phyloP scores from a whole-genome alignment of 331 rosid genomes.

The Cydonia oblonga region DNA sequence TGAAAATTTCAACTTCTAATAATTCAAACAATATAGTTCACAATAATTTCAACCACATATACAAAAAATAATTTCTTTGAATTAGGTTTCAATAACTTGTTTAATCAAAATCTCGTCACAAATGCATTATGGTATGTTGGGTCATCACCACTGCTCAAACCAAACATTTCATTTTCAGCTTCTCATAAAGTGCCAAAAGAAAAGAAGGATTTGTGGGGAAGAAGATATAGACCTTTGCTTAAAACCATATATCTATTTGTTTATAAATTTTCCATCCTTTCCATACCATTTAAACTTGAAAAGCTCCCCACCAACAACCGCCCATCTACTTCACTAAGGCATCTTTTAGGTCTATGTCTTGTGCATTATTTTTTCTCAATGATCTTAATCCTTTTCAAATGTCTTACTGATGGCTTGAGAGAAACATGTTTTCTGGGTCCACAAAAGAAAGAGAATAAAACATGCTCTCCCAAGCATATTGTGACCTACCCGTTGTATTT shows the following conservation, averaged over 20 bases:
- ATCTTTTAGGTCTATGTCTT: neutral
- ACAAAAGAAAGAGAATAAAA: neutral
- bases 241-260: neutral
- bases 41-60: no score
- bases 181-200: slow-evolving; percentile 14
- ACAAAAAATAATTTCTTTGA: neutral
- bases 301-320: slow-evolving; percentile 18
- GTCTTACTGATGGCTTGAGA: slow-evolving; percentile 3
- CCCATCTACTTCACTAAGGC: neutral
- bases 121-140: neutral
- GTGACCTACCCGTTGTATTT: no score
- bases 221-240: slow-evolving; percentile 3
- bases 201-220: neutral
- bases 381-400: slow-evolving; percentile 6
- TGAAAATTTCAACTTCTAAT: neutral
- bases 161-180: slow-evolving; percentile 4
- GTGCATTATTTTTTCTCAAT: slow-evolving; percentile 22
- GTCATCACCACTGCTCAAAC: slow-evolving; percentile 5
- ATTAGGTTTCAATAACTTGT: neutral
- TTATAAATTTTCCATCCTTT: slow-evolving; percentile 20
- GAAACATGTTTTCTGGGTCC: neutral
- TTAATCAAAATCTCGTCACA: neutral
- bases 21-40: neutral
- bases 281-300: slow-evolving; percentile 9
- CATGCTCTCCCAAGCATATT: neutral